These are phyloP conservation scores for Scheffersomyces titani DNA, from an alignment of 1,139 yeast species.

Conservation along the genomic window DNA sequence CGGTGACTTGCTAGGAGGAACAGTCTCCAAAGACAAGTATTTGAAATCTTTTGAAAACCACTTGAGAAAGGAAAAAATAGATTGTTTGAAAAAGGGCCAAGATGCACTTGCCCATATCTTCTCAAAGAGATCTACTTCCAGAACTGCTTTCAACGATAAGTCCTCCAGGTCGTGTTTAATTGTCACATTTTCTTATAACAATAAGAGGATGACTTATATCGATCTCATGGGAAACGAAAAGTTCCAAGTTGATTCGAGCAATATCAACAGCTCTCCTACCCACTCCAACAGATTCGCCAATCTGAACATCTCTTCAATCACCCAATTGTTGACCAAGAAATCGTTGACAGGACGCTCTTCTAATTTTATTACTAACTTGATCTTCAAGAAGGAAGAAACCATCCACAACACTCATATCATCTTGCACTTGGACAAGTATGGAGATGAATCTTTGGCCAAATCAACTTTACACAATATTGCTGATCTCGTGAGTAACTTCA, in stretches of 20 bases:
- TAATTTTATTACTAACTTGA: conserved; percentile 29
- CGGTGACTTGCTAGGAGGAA: conserved; percentile 26
- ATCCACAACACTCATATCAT: conserved; percentile 24
- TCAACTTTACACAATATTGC: conserved; percentile 30
- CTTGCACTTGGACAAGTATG: conserved; percentile 30
- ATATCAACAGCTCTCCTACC: not conserved
- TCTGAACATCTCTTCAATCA: conserved; percentile 29
- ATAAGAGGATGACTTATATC: conserved; percentile 23
- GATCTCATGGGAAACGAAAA: conserved; percentile 37
- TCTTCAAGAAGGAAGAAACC: conserved; percentile 19
- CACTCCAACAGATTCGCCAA: conserved; percentile 27
- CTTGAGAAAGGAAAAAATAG: conserved; percentile 12
- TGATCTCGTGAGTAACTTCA: conserved; percentile 22
- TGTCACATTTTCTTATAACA: conserved; percentile 22
- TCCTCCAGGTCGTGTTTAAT: conserved; percentile 32
- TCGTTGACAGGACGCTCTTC: conserved; percentile 21
- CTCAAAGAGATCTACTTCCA: conserved; percentile 19
- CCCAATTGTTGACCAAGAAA: conserved; percentile 22
- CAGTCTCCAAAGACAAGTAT: conserved; percentile 6
- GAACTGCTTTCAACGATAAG: conserved; percentile 21
- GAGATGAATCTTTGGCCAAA: conserved; percentile 26
- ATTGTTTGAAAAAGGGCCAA: conserved; percentile 1
- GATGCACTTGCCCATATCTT: conserved; percentile 16
- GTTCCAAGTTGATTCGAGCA: conserved; percentile 11
- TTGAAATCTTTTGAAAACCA: conserved; percentile 14